phyloP scores from a whole-genome alignment of 2,329 filamentous ascomycete genomes.

The Cercospora sp. region DNA sequence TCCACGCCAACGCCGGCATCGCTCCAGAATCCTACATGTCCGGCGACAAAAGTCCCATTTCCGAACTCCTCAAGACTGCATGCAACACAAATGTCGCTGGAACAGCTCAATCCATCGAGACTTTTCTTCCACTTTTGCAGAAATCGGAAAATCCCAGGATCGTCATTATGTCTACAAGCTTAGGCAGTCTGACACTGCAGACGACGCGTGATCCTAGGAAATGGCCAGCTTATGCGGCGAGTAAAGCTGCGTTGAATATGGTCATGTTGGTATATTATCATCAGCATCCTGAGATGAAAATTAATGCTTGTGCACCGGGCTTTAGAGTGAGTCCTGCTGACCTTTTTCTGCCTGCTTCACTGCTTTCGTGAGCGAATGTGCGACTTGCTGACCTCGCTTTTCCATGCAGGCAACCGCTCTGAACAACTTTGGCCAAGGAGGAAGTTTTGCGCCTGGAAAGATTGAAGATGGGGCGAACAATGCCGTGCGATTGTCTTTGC shows the following conservation, averaged over 20 bases:
- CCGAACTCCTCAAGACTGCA: conserved; percentile 6
- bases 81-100: conserved; percentile 35
- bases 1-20: conserved; percentile 60
- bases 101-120: conserved; percentile 29
- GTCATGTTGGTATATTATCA: conserved; percentile 19
- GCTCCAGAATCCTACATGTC: conserved; percentile 11
- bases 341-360: no score
- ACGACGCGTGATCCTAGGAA: conserved; percentile 12
- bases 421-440: conserved; percentile 19
- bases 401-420: conserved; percentile 12
- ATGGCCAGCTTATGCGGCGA: conserved; percentile 20
- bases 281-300: conserved; percentile 14
- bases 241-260: conserved; percentile 23
- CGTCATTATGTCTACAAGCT: conserved; percentile 15
- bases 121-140: conserved; percentile 31
- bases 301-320: conserved; percentile 22
- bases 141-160: conserved; percentile 14
- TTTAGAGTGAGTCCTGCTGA: neutral
- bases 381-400: no score
- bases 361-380: no score
- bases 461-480: conserved; percentile 21
- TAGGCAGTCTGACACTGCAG: conserved; percentile 4
- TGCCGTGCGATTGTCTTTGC: conserved; percentile 17
- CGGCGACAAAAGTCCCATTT: neutral
- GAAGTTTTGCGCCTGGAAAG: conserved; percentile 15